Percentiles rank a stretch among this genome's conserved stretches.
Evolutionary conservation across 306 rosid genomes (phyloP).

Genomic region (Fragaria ananassa): DNA sequence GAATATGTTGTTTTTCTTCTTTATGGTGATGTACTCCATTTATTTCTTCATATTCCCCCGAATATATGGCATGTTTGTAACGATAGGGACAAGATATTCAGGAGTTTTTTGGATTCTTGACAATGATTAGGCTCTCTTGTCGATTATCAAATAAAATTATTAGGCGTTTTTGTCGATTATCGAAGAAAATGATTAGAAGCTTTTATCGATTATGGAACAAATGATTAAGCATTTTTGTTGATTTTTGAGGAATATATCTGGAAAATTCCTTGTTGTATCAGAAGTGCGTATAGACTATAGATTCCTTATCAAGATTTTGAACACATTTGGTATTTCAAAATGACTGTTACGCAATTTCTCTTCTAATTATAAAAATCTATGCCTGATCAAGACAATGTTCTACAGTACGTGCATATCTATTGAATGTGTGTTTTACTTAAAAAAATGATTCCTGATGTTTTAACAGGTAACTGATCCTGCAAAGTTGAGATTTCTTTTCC

Average conservation of each 20-base stretch:
- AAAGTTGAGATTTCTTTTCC: constrained; percentile 71
- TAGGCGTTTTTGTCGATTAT: neutral
- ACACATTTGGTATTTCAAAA: neutral
- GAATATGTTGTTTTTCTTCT: neutral
- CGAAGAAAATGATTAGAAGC: neutral
- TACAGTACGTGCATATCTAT: neutral
- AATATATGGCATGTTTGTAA: neutral
- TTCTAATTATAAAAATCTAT: neutral
- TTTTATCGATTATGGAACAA: neutral
- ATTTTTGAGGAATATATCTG: neutral
- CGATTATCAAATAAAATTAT: neutral
- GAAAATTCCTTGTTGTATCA: neutral
- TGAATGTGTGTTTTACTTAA: neutral
- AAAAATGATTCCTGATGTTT: constrained; percentile 1
- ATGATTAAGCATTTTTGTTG: neutral
- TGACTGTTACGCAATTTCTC: neutral
- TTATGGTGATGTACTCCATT: neutral
- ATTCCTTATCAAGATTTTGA: neutral
- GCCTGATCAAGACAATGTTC: neutral
- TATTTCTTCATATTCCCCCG: neutral
- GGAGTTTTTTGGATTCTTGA: neutral
- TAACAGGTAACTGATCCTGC: constrained; percentile 68
- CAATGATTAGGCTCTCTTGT: neutral
- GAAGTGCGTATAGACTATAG: neutral
- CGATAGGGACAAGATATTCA: neutral